These are phyloP conservation scores for Aspergillus uvarum DNA, from an alignment of 2,329 filamentous ascomycete genomes.

Conservation along the genomic window DNA sequence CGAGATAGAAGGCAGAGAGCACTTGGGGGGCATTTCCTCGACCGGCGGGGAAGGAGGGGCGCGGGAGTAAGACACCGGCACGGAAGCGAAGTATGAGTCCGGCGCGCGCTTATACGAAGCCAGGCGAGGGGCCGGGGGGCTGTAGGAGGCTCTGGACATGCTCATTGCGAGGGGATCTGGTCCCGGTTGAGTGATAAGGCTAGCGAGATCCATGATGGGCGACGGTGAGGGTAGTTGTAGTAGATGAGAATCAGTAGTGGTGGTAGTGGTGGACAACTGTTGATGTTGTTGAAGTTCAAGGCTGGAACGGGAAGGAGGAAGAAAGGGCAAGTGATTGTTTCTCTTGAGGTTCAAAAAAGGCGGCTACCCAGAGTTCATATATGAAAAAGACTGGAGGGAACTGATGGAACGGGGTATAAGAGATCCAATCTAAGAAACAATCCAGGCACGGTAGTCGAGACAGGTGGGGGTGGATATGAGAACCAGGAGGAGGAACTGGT, in stretches of 20 bases:
- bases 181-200: slow-evolving; percentile 31
- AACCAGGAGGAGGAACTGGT: slow-evolving; percentile 16
- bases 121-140: slow-evolving; percentile 13
- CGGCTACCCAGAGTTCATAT: slow-evolving; percentile 16
- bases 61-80: slow-evolving; percentile 28
- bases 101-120: slow-evolving; percentile 26
- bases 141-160: slow-evolving; percentile 19
- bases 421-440: slow-evolving; percentile 4
- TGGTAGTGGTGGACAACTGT: too few species aligned
- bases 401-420: slow-evolving; percentile 7
- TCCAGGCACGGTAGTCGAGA: slow-evolving; percentile 12
- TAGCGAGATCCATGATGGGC: slow-evolving; percentile 38
- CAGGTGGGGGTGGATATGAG: slow-evolving; percentile 15
- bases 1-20: slow-evolving; percentile 89
- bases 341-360: slow-evolving; percentile 3
- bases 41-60: slow-evolving; percentile 42
- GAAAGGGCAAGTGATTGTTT: background rate
- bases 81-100: slow-evolving; percentile 25
- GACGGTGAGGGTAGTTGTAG: background rate
- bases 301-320: slow-evolving; percentile 5
- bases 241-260: background rate
- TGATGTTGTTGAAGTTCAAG: slow-evolving; percentile 1
- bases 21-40: slow-evolving; percentile 64
- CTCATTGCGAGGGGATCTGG: slow-evolving; percentile 18
- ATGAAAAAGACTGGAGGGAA: slow-evolving; percentile 16